Evolutionary conservation across 441 rosid genomes (phyloP).

Genomic region (Gossypium aridum): DNA sequence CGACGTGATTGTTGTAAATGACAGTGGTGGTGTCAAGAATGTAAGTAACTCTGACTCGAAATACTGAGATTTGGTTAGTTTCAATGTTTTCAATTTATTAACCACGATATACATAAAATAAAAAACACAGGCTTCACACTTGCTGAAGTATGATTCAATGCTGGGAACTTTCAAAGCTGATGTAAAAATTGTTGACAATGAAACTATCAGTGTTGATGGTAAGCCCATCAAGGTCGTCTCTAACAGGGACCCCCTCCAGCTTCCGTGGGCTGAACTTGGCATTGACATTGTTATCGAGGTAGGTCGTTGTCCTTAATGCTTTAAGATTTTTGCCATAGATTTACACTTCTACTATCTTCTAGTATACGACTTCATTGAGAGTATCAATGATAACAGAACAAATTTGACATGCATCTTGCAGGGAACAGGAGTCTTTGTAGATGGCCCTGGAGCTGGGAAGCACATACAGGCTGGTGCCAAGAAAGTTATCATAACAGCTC

Average conservation of each 20-base stretch:
- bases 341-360: background rate
- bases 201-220: conserved; percentile 81
- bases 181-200: conserved; percentile 68
- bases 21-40: conserved; percentile 97
- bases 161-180: conserved; percentile 93
- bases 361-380: background rate
- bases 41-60: conserved; percentile 25
- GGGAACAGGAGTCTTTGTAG: conserved; percentile 96
- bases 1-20: conserved; percentile 86
- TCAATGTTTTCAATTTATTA: background rate
- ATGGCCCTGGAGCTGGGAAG: conserved; percentile 92
- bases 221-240: conserved; percentile 82
- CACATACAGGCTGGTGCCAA: conserved; percentile 96
- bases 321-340: background rate
- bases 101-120: background rate
- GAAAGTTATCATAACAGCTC: conserved; percentile 91
- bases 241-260: conserved; percentile 89
- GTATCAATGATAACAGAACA: background rate
- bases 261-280: conserved; percentile 95
- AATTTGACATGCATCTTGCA: conserved; percentile 18
- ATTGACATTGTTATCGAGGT: conserved; percentile 97
- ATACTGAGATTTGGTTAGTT: background rate
- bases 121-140: conserved; percentile 73
- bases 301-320: background rate
- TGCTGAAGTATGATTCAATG: conserved; percentile 92